phyloP scores from a whole-genome alignment of 768 basidiomycete species.

The Lactifluus subvellereus region DNA sequence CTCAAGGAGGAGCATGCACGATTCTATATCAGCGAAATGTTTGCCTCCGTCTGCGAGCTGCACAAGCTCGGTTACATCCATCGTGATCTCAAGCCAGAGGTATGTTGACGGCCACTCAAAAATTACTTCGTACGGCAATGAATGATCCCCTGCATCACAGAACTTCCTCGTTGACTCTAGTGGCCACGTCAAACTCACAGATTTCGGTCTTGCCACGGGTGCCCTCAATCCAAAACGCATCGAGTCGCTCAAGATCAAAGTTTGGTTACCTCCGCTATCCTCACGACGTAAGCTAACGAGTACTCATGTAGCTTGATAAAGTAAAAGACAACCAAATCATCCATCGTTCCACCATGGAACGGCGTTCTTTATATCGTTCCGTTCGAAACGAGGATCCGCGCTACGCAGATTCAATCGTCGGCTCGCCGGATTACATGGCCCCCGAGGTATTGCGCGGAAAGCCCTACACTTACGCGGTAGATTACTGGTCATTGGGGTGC shows the following conservation, averaged over 20 bases:
- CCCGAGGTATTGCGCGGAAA: constrained; percentile 91
- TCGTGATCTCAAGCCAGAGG: constrained; percentile 97
- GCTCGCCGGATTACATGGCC: constrained; percentile 99
- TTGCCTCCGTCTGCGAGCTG: constrained; percentile 85
- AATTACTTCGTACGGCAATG: background rate
- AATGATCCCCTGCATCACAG: constrained; percentile 34
- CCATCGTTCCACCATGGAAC: constrained; percentile 87
- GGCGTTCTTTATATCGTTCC: constrained; percentile 90
- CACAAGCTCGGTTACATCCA: constrained; percentile 99
- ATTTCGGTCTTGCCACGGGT: constrained; percentile 96
- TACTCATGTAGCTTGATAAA: constrained; percentile 69
- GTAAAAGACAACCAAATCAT: constrained; percentile 91
- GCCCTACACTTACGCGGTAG: constrained; percentile 92
- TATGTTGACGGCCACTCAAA: constrained; percentile 32
- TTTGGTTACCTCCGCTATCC: constrained; percentile 30
- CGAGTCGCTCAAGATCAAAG: constrained; percentile 91
- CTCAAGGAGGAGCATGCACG: constrained; percentile 95
- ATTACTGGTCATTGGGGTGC: constrained; percentile 98
- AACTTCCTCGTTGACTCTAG: constrained; percentile 95
- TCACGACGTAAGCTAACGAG: constrained; percentile 3
- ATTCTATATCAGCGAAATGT: constrained; percentile 99
- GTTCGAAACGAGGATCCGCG: constrained; percentile 86
- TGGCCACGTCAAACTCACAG: constrained; percentile 96
- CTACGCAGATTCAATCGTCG: constrained; percentile 96
- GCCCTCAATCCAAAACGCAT: constrained; percentile 92